Conservation (phyloP, 768 basidiomycete genomes). For the Boletus rufocinnamomeus region DNA sequence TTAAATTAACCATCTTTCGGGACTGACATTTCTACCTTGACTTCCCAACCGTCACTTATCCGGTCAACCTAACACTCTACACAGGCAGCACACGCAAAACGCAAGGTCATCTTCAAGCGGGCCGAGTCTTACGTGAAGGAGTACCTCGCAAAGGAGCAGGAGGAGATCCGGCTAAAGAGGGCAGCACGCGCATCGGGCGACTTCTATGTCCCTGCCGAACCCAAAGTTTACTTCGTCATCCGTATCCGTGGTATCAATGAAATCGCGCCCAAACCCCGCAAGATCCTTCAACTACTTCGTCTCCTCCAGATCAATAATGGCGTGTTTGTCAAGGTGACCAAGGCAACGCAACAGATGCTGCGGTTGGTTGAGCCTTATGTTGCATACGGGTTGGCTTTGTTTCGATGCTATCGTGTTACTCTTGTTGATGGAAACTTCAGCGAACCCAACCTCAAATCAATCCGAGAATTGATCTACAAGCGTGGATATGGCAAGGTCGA, state of each 20-base stretch:
- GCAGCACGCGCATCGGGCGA: constrained; percentile 89
- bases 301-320: constrained; percentile 99
- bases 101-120: constrained; percentile 98
- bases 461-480: constrained; percentile 99
- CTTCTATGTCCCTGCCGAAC: constrained; percentile 96
- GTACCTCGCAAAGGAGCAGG: constrained; percentile 88
- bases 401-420: background rate
- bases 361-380: constrained; percentile 96
- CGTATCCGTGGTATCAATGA: constrained; percentile 99
- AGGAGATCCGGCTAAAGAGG: constrained; percentile 94
- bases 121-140: constrained; percentile 98
- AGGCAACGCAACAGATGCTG: constrained; percentile 97
- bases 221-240: constrained; percentile 97
- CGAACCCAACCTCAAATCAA: constrained; percentile 94
- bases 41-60: constrained; percentile 6
- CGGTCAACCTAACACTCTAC: constrained; percentile 11
- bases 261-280: constrained; percentile 98
- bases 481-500: constrained; percentile 98
- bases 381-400: constrained; percentile 79
- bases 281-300: constrained; percentile 97
- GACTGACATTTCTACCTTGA: constrained; percentile 46
- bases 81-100: constrained; percentile 87
- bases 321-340: constrained; percentile 96
- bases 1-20: constrained; percentile 87
- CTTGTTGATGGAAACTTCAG: constrained; percentile 39